phyloP scores from a whole-genome alignment of 1,284 basidiomycete species.

The Trichosporon ovoides region DNA sequence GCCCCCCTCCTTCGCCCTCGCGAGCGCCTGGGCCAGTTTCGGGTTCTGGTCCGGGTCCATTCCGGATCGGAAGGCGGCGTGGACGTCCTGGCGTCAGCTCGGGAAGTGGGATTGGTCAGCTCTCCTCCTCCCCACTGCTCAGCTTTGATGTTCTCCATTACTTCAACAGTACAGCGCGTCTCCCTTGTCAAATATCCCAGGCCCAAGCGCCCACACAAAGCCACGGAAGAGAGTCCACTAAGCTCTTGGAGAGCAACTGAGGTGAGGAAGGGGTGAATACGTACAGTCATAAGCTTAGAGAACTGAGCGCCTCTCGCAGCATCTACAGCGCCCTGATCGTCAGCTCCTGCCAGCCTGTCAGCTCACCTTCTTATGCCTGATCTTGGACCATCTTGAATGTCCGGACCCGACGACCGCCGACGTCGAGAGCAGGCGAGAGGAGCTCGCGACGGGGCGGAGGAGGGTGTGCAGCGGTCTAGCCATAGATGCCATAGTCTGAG shows the following conservation, averaged over 20 bases:
- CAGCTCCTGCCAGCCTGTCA: too few species aligned
- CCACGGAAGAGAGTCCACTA: too few species aligned
- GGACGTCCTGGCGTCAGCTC: slow-evolving; percentile 60
- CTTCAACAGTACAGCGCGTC: too few species aligned
- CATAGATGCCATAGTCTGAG: too few species aligned
- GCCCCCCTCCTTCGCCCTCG: slow-evolving; percentile 60
- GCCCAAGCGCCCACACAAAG: too few species aligned
- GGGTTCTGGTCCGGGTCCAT: slow-evolving; percentile 65
- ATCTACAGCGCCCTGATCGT: slow-evolving; percentile 65
- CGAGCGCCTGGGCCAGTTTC: slow-evolving; percentile 59
- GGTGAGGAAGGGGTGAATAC: too few species aligned
- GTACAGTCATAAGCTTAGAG: slow-evolving; percentile 58
- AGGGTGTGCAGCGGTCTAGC: neutral
- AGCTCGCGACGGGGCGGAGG: neutral
- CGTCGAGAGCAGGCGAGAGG: slow-evolving; percentile 8
- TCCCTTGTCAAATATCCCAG: too few species aligned
- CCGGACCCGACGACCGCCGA: slow-evolving; percentile 25
- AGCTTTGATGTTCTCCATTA: too few species aligned
- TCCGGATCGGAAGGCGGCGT: slow-evolving; percentile 61
- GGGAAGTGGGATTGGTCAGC: too few species aligned
- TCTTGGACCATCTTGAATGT: slow-evolving; percentile 67
- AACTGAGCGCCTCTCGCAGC: slow-evolving; percentile 60
- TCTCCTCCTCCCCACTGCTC: too few species aligned
- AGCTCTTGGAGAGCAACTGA: too few species aligned
- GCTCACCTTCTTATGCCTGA: slow-evolving; percentile 76